phyloP scores from a whole-genome alignment of 208 protist genomes.

The Acanthamoeba lenticulata region DNA sequence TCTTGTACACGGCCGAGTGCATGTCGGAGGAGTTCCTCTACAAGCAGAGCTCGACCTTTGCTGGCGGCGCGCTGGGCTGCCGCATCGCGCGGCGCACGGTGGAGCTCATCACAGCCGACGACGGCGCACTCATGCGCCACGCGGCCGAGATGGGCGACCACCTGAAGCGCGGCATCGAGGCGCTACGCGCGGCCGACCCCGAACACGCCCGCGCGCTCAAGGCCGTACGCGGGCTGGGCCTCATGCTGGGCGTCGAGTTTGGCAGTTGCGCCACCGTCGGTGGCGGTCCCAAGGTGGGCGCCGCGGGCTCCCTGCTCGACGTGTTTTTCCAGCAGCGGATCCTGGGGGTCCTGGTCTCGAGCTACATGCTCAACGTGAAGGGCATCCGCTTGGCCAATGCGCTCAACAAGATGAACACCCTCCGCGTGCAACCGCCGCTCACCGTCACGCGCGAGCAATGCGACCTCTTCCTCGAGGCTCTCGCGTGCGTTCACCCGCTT shows the following conservation, averaged over 20 bases:
- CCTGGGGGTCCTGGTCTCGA: conserved; percentile 25
- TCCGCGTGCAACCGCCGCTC: conserved; percentile 12
- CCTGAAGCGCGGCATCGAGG: background rate
- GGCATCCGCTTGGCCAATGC: conserved; percentile 31
- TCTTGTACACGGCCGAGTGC: background rate
- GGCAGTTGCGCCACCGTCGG: too few species aligned
- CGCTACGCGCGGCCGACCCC: background rate
- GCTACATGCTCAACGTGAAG: conserved; percentile 56
- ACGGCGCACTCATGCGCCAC: conserved; percentile 3
- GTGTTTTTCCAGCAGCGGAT: background rate
- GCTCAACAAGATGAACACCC: conserved; percentile 62
- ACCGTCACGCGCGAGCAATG: background rate
- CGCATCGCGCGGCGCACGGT: background rate
- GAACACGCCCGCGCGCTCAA: background rate
- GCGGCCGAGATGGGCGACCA: background rate
- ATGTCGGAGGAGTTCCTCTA: conserved; percentile 29
- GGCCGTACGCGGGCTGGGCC: background rate
- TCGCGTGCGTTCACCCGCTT: background rate
- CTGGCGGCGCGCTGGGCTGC: conserved; percentile 11
- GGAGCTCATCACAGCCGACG: conserved; percentile 19
- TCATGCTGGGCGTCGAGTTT: conserved; percentile 23
- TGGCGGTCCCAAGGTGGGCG: background rate
- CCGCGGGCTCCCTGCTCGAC: background rate
- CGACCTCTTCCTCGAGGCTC: background rate
- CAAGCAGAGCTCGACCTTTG: conserved; percentile 54